These are phyloP conservation scores for Yamadazyma ubonensis DNA, from an alignment of 805 yeast species.

Conservation along the genomic window DNA sequence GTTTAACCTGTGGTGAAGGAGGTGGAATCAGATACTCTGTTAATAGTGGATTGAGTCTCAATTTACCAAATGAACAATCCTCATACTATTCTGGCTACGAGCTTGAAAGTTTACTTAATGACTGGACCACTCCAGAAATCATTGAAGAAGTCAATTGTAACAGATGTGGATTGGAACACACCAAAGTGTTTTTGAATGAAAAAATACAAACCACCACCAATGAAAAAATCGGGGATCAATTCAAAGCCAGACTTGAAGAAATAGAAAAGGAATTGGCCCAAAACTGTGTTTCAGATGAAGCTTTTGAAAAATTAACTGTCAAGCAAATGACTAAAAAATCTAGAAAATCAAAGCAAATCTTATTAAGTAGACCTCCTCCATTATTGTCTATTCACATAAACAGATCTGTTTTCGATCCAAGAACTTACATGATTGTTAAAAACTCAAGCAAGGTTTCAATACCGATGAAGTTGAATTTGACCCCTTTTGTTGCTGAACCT, in stretches of 20 bases:
- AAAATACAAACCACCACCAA: slow-evolving; percentile 50
- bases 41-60: slow-evolving; percentile 69
- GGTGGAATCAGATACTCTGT: slow-evolving; percentile 89
- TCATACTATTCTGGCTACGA: slow-evolving; percentile 32
- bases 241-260: slow-evolving; percentile 27
- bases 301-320: slow-evolving; percentile 69
- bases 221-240: slow-evolving; percentile 29
- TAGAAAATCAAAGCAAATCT: slow-evolving; percentile 79
- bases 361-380: slow-evolving; percentile 79
- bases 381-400: slow-evolving; percentile 83
- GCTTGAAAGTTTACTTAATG: slow-evolving; percentile 54
- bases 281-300: slow-evolving; percentile 76
- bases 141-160: slow-evolving; percentile 95
- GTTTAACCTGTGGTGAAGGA: slow-evolving; percentile 86
- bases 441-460: slow-evolving; percentile 81
- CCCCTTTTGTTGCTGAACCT: slow-evolving; percentile 67
- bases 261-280: slow-evolving; percentile 52
- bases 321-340: slow-evolving; percentile 72
- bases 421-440: slow-evolving; percentile 78
- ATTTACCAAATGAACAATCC: slow-evolving; percentile 49
- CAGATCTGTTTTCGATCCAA: slow-evolving; percentile 88
- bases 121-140: slow-evolving; percentile 77
- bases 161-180: slow-evolving; percentile 76
- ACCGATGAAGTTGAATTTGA: slow-evolving; percentile 65
- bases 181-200: slow-evolving; percentile 46